These are phyloP conservation scores for Sporisorium sorghi DNA, from an alignment of 1,284 basidiomycete species.

Conservation along the genomic window DNA sequence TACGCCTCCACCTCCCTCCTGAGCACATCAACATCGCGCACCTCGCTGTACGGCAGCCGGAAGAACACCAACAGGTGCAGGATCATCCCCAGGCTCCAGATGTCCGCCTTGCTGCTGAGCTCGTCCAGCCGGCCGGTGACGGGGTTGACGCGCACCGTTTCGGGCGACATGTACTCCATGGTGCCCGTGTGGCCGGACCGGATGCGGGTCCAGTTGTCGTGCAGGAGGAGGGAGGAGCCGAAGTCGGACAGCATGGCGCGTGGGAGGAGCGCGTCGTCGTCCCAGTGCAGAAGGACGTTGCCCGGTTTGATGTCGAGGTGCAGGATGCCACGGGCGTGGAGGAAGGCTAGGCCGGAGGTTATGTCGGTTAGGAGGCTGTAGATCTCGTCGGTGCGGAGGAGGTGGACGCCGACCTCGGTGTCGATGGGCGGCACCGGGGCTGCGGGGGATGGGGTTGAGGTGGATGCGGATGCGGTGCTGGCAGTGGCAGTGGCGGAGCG, in stretches of 20 bases:
- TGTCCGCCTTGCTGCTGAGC: conserved; percentile 80
- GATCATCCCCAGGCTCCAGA: conserved; percentile 81
- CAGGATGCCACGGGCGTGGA: conserved; percentile 72
- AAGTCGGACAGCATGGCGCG: conserved; percentile 91
- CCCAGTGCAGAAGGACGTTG: conserved; percentile 91
- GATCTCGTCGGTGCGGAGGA: conserved; percentile 64
- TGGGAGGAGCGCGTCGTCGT: conserved; percentile 82
- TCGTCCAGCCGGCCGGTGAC: conserved; percentile 76
- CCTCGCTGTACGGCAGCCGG: conserved; percentile 71
- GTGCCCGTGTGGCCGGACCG: conserved; percentile 90
- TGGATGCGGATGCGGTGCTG: neutral
- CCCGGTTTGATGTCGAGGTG: conserved; percentile 93
- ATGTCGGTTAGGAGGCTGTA: conserved; percentile 60
- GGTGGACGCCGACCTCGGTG: conserved; percentile 49
- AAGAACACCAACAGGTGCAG: conserved; percentile 91
- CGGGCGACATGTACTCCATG: conserved; percentile 80
- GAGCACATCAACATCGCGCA: conserved; percentile 76
- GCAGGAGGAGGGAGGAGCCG: conserved; percentile 77
- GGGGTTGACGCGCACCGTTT: conserved; percentile 75
- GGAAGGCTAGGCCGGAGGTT: conserved; percentile 58
- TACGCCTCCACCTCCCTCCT: conserved; percentile 82
- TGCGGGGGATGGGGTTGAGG: neutral
- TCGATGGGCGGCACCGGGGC: neutral
- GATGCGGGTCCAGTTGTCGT: conserved; percentile 56
- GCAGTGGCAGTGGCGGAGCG: conserved; percentile 2